These are phyloP conservation scores for Fusarium tricinctum DNA, from an alignment of 2,329 filamentous ascomycete species.

Conservation along the genomic window DNA sequence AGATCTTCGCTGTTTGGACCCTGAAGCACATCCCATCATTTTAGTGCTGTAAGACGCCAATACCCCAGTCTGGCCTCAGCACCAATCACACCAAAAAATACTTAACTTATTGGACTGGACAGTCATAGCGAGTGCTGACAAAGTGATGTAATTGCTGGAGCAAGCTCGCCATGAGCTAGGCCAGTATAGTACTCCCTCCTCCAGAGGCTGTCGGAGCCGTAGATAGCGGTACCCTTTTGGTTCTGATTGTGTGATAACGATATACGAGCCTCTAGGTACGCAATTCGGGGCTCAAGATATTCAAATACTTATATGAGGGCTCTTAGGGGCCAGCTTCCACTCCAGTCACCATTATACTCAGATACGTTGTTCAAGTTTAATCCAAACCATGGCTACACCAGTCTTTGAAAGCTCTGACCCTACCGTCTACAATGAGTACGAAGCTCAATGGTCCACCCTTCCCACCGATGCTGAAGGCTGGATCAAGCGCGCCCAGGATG, in stretches of 20 bases:
- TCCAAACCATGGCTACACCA: conserved; percentile 1
- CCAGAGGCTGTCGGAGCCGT: neutral
- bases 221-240: neutral
- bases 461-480: conserved; percentile 54
- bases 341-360: neutral
- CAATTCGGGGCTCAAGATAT: neutral
- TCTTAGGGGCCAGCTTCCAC: neutral
- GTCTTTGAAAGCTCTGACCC: conserved; percentile 52
- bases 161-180: neutral
- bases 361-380: neutral
- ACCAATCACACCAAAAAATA: neutral
- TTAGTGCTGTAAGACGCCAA: neutral
- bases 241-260: neutral
- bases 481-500: conserved; percentile 52
- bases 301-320: neutral
- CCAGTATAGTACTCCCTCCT: neutral
- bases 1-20: neutral
- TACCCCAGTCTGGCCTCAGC: no score
- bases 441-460: conserved; percentile 53
- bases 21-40: neutral
- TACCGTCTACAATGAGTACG: conserved; percentile 55
- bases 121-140: neutral
- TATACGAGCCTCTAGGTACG: neutral
- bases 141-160: conserved; percentile 1
- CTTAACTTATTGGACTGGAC: no score